Conservation (phyloP, 441 rosid genomes). For the Brassica hybrid region DNA sequence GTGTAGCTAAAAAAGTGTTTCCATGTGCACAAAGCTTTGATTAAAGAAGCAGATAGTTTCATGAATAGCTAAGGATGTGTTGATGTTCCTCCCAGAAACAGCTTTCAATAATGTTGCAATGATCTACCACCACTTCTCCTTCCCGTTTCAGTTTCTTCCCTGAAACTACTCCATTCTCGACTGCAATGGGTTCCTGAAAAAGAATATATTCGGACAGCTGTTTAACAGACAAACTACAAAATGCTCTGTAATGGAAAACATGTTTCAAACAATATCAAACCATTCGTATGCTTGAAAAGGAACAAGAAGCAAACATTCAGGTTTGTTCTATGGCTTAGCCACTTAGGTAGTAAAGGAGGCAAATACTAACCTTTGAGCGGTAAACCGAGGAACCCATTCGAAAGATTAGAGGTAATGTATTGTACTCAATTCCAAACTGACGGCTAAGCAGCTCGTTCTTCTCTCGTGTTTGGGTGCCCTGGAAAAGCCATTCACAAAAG, state of each 20-base stretch:
- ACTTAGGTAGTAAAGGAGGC: not conserved
- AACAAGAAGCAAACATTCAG: too few species aligned
- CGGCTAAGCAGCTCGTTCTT: conserved; percentile 69
- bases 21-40: not conserved
- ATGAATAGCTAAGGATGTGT: conserved; percentile 48
- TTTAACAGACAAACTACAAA: conserved; percentile 17
- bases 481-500: conserved; percentile 14
- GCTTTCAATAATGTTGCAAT: conserved; percentile 70
- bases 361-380: conserved; percentile 47
- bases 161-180: conserved; percentile 43
- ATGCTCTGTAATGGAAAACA: not conserved
- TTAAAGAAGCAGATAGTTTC: conserved; percentile 7
- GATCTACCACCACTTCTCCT: conserved; percentile 51
- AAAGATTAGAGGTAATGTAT: conserved; percentile 60
- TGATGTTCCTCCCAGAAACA: conserved; percentile 71
- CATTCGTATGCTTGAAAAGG: too few species aligned
- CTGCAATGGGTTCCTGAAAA: conserved; percentile 31
- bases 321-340: too few species aligned
- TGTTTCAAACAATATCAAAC: too few species aligned
- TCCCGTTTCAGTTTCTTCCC: conserved; percentile 35
- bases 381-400: conserved; percentile 83
- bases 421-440: conserved; percentile 73
- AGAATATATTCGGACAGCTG: not conserved
- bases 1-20: not conserved
- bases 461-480: conserved; percentile 90